Percentiles rank a stretch among this genome's conserved stretches.
These are phyloP conservation scores for Sphagnum contortum DNA, from an alignment of 225 moss, liverwort and hornwort genomes.

Conservation along the genomic window DNA sequence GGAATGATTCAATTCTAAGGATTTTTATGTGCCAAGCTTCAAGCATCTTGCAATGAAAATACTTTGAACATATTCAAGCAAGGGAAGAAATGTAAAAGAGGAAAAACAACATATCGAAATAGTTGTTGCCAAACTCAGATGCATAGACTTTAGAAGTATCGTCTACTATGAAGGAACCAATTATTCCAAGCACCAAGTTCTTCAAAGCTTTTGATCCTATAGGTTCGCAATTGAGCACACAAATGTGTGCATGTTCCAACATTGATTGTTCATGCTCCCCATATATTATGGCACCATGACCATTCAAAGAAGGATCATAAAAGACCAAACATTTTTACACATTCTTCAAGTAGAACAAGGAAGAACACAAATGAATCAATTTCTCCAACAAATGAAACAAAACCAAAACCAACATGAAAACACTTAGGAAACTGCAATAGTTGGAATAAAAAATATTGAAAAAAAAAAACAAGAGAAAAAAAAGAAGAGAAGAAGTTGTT, in stretches of 20 bases:
- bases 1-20: no score
- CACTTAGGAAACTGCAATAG: neutral
- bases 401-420: no score
- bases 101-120: slow-evolving; percentile 45
- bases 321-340: no score
- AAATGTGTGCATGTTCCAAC: slow-evolving; percentile 76
- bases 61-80: no score
- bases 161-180: slow-evolving; percentile 89
- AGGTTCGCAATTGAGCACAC: slow-evolving; percentile 89
- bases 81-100: neutral
- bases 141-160: slow-evolving; percentile 66
- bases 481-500: no score
- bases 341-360: no score
- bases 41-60: no score
- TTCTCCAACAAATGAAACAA: no score
- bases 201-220: slow-evolving; percentile 91
- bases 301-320: no score
- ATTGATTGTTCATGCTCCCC: slow-evolving; percentile 95
- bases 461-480: neutral
- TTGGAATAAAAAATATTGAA: neutral
- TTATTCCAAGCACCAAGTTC: slow-evolving; percentile 89
- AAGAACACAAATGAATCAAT: no score
- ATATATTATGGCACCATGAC: slow-evolving; percentile 59
- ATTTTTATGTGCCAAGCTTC: no score
- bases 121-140: slow-evolving; percentile 88